These are phyloP conservation scores for Apophysomyces sp. DNA, from an alignment of 371 early-diverging fungal species.

Conservation along the genomic window DNA sequence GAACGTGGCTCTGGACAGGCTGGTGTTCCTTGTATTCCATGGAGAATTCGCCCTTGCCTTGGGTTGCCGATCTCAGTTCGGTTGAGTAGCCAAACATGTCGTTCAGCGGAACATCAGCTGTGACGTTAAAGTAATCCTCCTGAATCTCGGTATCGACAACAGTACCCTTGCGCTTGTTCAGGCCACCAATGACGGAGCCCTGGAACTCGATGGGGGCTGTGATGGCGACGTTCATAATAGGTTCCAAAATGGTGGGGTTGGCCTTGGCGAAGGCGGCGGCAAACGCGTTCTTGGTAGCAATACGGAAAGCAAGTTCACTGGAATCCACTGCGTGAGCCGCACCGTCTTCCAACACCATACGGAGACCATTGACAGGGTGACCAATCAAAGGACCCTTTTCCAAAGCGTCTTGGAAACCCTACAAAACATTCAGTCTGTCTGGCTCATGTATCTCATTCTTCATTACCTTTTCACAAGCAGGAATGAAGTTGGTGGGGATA, in stretches of 20 bases:
- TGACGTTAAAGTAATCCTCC: conserved; percentile 88
- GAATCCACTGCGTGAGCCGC: conserved; percentile 95
- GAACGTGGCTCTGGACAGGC: conserved; percentile 79
- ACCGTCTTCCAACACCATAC: conserved; percentile 95
- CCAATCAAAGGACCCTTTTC: conserved; percentile 93
- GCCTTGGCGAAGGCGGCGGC: conserved; percentile 85
- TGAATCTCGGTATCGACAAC: conserved; percentile 93
- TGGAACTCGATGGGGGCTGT: conserved; percentile 95
- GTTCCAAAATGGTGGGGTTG: conserved; percentile 88
- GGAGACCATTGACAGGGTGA: conserved; percentile 84
- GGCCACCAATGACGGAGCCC: conserved; percentile 86
- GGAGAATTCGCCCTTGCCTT: conserved; percentile 98
- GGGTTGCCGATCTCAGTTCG: conserved; percentile 91
- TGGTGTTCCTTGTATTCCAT: conserved; percentile 96
- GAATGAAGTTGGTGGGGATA: conserved; percentile 93
- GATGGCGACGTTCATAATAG: conserved; percentile 94
- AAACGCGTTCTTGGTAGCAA: conserved; percentile 88
- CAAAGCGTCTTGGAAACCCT: conserved; percentile 87
- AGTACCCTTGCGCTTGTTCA: conserved; percentile 97
- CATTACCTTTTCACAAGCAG: conserved; percentile 89
- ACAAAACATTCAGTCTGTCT: not conserved
- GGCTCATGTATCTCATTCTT: not conserved
- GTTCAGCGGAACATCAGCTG: conserved; percentile 90
- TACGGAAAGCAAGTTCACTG: conserved; percentile 95
- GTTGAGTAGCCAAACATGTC: conserved; percentile 98